A percentile compares a stretch with the other conserved stretches of the same genome.
Conservation (phyloP, 148 eudicot species). For the Rhododendron ovatum region DNA sequence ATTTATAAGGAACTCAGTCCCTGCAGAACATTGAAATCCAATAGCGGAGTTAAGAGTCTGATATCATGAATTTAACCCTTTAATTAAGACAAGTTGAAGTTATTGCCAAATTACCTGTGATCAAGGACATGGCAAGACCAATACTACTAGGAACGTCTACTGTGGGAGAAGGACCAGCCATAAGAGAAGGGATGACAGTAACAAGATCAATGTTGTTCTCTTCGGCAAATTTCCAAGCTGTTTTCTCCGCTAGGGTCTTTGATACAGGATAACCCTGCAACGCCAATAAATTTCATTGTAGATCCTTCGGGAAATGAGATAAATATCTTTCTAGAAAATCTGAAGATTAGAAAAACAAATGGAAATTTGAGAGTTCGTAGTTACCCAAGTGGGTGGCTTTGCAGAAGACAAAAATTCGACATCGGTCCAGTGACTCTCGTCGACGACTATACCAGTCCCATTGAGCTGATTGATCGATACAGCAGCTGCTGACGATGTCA, state of each 20-base stretch:
- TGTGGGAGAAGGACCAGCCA: conserved; percentile 56
- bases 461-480: conserved; percentile 40
- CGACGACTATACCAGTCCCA: conserved; percentile 49
- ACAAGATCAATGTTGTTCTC: conserved; percentile 58
- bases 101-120: conserved; percentile 37
- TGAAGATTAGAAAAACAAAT: not conserved
- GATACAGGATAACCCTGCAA: conserved; percentile 61
- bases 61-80: not conserved
- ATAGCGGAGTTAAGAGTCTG: not conserved
- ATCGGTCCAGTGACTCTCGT: conserved; percentile 58
- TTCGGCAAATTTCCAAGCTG: conserved; percentile 59
- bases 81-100: not conserved
- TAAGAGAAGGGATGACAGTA: conserved; percentile 54
- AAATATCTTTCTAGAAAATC: not conserved
- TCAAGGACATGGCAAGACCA: conserved; percentile 44
- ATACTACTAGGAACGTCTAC: conserved; percentile 46
- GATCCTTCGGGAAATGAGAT: not conserved
- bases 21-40: not conserved
- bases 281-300: not conserved
- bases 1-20: conserved; percentile 36
- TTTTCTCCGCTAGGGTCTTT: conserved; percentile 54
- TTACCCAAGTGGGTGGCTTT: conserved; percentile 71
- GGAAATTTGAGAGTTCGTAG: too few species aligned
- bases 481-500: conserved; percentile 74
- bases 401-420: conserved; percentile 44